These are phyloP conservation scores for Suillus decipiens DNA, from an alignment of 768 basidiomycete genomes.

Conservation along the genomic window DNA sequence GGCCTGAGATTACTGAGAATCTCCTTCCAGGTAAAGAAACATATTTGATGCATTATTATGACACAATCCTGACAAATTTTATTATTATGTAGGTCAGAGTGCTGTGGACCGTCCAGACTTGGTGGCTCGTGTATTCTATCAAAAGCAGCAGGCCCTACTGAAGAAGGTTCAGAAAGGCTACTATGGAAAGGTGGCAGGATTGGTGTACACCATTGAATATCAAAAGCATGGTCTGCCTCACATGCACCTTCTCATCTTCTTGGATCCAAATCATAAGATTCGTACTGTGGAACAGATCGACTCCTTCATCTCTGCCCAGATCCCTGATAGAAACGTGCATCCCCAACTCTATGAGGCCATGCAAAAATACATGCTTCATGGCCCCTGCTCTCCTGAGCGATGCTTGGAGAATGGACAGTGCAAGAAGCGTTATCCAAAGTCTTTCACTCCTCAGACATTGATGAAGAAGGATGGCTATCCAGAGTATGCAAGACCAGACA, in stretches of 20 bases:
- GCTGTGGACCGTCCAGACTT: conserved; percentile 50
- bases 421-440: too few relatives aligned
- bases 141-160: conserved; percentile 40
- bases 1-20: too few relatives aligned
- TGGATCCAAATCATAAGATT: conserved; percentile 37
- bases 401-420: too few relatives aligned
- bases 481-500: too few relatives aligned
- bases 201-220: conserved; percentile 57
- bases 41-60: background rate
- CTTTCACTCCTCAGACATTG: too few relatives aligned
- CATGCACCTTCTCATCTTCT: conserved; percentile 50
- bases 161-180: conserved; percentile 40
- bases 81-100: conserved; percentile 29
- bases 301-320: conserved; percentile 39
- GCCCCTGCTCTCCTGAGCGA: conserved; percentile 39
- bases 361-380: conserved; percentile 46
- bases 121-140: conserved; percentile 45
- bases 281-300: conserved; percentile 40
- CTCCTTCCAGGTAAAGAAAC: conserved; percentile 34
- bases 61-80: background rate
- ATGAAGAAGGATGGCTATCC: too few relatives aligned
- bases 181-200: conserved; percentile 43
- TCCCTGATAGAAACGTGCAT: conserved; percentile 42
- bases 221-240: conserved; percentile 60
- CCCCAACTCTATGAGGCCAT: conserved; percentile 44